These are phyloP conservation scores for Massarina eburnea DNA, from an alignment of 2,329 filamentous ascomycete species.

Conservation along the genomic window DNA sequence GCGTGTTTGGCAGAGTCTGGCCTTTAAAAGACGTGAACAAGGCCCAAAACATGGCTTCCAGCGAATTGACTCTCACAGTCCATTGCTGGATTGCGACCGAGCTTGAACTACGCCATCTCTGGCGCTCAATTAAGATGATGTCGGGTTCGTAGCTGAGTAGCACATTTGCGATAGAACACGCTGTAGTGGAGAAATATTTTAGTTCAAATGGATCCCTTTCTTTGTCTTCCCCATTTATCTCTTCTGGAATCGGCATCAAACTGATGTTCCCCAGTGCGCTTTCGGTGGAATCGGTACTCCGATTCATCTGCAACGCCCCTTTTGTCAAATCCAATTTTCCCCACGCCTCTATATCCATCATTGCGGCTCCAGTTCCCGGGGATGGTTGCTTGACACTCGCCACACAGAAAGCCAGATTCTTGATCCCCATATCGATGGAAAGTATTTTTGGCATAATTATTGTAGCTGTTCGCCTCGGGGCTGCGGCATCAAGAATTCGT, in stretches of 20 bases:
- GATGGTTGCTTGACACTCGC: conserved; percentile 43
- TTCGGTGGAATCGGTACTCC: no score
- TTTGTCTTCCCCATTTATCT: conserved; percentile 1
- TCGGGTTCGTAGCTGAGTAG: conserved; percentile 61
- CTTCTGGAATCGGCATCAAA: not conserved
- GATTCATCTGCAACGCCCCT: conserved; percentile 13
- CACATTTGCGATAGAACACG: conserved; percentile 56
- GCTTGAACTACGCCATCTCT: conserved; percentile 66
- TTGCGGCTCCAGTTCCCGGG: conserved; percentile 7
- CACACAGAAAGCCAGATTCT: conserved; percentile 75
- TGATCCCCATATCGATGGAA: conserved; percentile 83
- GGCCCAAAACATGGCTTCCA: conserved; percentile 81
- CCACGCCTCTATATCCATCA: conserved; percentile 34
- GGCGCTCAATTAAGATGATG: conserved; percentile 70
- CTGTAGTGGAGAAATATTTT: conserved; percentile 54
- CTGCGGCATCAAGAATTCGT: conserved; percentile 47
- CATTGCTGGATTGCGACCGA: conserved; percentile 71
- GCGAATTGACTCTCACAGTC: conserved; percentile 78
- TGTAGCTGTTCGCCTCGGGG: conserved; percentile 2
- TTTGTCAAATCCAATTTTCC: conserved; percentile 32
- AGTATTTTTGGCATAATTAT: conserved; percentile 54
- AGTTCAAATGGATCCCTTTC: conserved; percentile 54
- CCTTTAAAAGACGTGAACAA: conserved; percentile 58
- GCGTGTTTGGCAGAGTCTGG: conserved; percentile 6
- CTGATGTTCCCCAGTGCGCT: not conserved